Conservation (phyloP, 2,329 filamentous ascomycete species). For the Beauveria scarabaeidicola region DNA sequence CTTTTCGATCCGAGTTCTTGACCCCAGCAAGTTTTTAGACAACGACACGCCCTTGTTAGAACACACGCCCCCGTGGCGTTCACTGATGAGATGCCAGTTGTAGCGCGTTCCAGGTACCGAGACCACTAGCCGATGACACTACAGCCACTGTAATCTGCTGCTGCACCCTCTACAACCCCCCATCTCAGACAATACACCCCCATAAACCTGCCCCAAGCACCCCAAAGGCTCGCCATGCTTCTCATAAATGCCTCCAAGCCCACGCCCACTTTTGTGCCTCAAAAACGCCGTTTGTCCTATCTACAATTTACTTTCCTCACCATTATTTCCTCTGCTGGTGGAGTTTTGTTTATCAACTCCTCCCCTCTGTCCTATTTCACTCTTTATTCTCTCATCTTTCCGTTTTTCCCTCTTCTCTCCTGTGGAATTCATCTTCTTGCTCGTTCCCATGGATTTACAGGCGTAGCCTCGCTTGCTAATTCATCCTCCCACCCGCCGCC, state of each 20-base stretch:
- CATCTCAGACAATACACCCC: background rate
- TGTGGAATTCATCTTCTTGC: background rate
- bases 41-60: background rate
- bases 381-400: background rate
- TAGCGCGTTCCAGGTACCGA: background rate
- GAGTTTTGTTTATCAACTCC: slow-evolving; percentile 8
- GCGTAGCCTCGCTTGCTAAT: slow-evolving; percentile 1
- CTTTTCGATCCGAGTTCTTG: background rate
- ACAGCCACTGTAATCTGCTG: background rate
- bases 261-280: slow-evolving; percentile 9
- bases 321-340: slow-evolving; percentile 3
- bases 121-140: background rate
- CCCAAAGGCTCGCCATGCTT: background rate
- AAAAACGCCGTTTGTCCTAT: slow-evolving; percentile 6
- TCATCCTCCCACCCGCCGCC: background rate
- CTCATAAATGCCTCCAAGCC: slow-evolving; percentile 10
- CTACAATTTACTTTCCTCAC: background rate
- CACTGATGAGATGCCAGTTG: background rate
- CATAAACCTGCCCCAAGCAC: background rate
- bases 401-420: background rate
- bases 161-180: background rate
- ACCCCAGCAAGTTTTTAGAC: background rate
- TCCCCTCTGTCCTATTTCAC: background rate
- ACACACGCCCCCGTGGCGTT: background rate
- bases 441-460: slow-evolving; percentile 3